phyloP scores from a whole-genome alignment of 345 rosid genomes.

The Aquilaria sinensis region DNA sequence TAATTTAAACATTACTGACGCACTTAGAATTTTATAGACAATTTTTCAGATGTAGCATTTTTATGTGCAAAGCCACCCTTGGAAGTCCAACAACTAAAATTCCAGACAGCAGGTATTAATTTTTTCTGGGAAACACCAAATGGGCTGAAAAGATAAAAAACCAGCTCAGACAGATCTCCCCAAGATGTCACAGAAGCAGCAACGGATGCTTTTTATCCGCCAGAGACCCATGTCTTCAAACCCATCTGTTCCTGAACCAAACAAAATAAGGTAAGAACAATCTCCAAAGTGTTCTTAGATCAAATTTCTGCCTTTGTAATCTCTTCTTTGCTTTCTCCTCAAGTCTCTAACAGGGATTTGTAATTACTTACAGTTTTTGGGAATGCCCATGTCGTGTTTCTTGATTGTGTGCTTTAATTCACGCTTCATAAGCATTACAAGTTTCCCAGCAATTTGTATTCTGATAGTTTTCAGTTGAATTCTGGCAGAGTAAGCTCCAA shows the following conservation, averaged over 20 bases:
- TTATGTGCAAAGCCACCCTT: neutral
- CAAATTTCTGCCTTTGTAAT: too few species aligned
- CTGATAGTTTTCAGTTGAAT: too few species aligned
- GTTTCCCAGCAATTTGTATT: too few species aligned
- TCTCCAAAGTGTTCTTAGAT: neutral
- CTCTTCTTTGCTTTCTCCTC: too few species aligned
- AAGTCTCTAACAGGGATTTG: too few species aligned
- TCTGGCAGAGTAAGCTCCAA: too few species aligned
- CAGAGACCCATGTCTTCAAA: conserved; percentile 16
- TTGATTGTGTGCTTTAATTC: too few species aligned
- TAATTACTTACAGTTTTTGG: too few species aligned
- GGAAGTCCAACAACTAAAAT: neutral
- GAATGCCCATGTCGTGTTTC: too few species aligned
- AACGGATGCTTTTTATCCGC: conserved; percentile 5
- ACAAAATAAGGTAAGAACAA: conserved; percentile 15
- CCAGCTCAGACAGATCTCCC: conserved; percentile 13
- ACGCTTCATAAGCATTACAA: too few species aligned
- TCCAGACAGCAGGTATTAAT: neutral
- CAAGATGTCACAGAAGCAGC: conserved; percentile 11
- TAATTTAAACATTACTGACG: too few species aligned
- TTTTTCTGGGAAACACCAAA: neutral
- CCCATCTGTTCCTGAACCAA: conserved; percentile 12
- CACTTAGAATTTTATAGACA: neutral
- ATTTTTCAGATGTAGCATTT: neutral
- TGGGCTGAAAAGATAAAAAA: conserved; percentile 1